These are phyloP conservation scores for Penicillium robsamsonii DNA, from an alignment of 495 filamentous ascomycete genomes.

Conservation along the genomic window DNA sequence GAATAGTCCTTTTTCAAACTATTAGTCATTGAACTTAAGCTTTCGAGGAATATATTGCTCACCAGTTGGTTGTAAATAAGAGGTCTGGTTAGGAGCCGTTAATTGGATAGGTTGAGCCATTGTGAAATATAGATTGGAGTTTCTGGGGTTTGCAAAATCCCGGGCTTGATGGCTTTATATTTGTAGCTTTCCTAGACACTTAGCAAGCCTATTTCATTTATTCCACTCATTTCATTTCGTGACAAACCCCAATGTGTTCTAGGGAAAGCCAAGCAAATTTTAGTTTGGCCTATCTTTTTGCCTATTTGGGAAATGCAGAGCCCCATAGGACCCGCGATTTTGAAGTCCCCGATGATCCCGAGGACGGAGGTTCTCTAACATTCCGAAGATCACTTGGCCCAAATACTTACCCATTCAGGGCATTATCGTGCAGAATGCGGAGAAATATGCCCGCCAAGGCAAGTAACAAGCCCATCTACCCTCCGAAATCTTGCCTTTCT, in stretches of 20 bases:
- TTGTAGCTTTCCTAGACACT: background rate
- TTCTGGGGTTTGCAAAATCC: background rate
- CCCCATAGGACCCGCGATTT: background rate
- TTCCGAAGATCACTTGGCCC: background rate
- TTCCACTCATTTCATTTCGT: background rate
- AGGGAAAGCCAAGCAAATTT: background rate
- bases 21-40: background rate
- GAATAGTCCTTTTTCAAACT: background rate
- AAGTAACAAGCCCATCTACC: background rate
- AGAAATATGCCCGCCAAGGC: background rate
- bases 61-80: slow-evolving; percentile 1
- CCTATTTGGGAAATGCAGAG: slow-evolving; percentile 1
- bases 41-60: background rate
- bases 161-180: background rate
- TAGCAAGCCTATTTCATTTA: no score
- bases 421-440: background rate
- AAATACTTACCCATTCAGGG: background rate
- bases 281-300: background rate
- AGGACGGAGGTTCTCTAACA: background rate
- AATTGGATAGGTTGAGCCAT: slow-evolving; percentile 5
- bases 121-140: background rate
- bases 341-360: background rate
- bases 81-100: background rate
- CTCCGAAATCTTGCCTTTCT: background rate
- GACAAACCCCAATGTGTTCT: background rate